Conservation (phyloP, 176 grass and related monocot genomes). For the Eragrostis curvula region DNA sequence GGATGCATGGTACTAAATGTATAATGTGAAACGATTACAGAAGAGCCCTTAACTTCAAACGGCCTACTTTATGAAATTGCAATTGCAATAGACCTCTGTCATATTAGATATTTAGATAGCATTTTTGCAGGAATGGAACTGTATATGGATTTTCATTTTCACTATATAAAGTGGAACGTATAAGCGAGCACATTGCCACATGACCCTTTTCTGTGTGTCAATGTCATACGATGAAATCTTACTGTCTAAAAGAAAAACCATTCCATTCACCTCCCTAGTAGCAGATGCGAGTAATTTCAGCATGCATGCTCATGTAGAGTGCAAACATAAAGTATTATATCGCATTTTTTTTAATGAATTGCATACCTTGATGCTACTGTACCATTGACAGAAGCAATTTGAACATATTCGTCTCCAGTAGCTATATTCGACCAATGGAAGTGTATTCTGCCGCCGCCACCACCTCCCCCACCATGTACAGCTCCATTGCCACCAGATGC, state of each 20-base stretch:
- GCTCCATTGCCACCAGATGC: conserved; percentile 82
- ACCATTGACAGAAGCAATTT: conserved; percentile 91
- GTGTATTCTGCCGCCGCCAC: conserved; percentile 91
- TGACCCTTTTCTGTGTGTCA: not conserved
- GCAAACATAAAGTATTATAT: conserved; percentile 29
- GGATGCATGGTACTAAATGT: not conserved
- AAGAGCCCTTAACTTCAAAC: not conserved
- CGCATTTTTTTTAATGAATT: conserved; percentile 18
- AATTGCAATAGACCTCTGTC: not conserved
- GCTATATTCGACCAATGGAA: conserved; percentile 97
- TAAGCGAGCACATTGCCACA: not conserved
- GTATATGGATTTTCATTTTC: not conserved
- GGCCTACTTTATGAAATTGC: not conserved
- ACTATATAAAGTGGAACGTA: not conserved
- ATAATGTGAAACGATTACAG: not conserved
- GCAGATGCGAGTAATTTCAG: not conserved
- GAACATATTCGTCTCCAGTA: conserved; percentile 94
- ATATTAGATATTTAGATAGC: not conserved
- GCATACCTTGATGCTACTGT: conserved; percentile 80
- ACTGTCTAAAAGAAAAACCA: not conserved
- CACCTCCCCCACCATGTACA: conserved; percentile 77
- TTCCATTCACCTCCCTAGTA: not conserved
- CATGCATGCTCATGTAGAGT: conserved; percentile 2
- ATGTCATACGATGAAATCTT: conserved; percentile 9
- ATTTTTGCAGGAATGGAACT: not conserved